Conservation (phyloP, 768 basidiomycete species). For the Termitomyces heimii region DNA sequence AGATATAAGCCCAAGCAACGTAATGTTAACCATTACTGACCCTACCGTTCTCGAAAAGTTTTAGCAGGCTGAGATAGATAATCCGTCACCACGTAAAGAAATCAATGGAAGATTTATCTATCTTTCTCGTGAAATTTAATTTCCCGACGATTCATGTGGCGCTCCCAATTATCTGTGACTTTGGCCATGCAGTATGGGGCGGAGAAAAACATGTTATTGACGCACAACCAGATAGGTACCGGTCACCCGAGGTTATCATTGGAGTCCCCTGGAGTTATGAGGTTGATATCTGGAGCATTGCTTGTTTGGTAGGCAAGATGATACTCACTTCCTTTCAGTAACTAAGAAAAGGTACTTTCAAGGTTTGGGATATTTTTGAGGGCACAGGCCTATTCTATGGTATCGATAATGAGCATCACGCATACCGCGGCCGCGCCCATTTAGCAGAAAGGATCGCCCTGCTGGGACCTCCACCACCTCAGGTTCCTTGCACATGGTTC, state of each 20-base stretch:
- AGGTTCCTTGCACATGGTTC: neutral
- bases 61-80: constrained; percentile 9
- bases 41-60: neutral
- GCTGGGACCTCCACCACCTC: constrained; percentile 1
- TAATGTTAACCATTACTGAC: neutral
- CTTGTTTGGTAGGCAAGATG: constrained; percentile 16
- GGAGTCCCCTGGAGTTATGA: constrained; percentile 17
- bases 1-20: neutral
- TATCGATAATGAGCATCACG: neutral
- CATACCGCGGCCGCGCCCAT: neutral
- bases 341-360: neutral
- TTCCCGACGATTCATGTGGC: neutral
- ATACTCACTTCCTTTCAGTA: neutral
- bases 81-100: constrained; percentile 12
- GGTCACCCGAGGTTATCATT: constrained; percentile 24
- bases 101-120: constrained; percentile 10
- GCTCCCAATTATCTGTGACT: constrained; percentile 15
- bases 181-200: constrained; percentile 15
- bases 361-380: constrained; percentile 4
- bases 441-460: constrained; percentile 5
- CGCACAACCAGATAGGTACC: constrained; percentile 20
- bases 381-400: neutral
- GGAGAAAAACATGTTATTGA: constrained; percentile 1
- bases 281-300: constrained; percentile 27
- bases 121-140: constrained; percentile 2